These are phyloP conservation scores for Aspergillus udagawae DNA, from an alignment of 2,329 filamentous ascomycete species.

Conservation along the genomic window DNA sequence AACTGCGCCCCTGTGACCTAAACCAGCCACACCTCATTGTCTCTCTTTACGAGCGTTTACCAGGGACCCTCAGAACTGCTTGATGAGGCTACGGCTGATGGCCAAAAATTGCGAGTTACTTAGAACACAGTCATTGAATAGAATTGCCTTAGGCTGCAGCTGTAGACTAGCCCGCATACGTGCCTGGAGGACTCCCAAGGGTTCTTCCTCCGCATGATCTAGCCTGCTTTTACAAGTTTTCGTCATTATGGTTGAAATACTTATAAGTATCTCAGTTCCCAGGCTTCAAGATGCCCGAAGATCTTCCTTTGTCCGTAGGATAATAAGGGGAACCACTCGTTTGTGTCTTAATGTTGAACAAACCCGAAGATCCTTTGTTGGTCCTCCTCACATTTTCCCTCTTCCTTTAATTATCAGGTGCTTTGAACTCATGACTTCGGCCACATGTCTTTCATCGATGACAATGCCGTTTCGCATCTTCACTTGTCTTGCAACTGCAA, in stretches of 20 bases:
- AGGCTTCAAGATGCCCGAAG: not conserved
- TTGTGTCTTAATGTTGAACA: not conserved
- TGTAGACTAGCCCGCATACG: not conserved
- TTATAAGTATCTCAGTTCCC: not conserved
- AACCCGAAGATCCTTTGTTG: not conserved
- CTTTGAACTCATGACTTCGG: conserved; percentile 22
- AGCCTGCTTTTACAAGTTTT: not conserved
- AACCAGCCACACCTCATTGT: conserved; percentile 9
- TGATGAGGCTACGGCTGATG: not conserved
- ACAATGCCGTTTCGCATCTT: conserved; percentile 6
- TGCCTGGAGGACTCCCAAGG: not conserved
- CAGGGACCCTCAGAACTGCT: not conserved
- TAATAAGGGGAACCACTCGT: not conserved
- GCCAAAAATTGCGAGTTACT: not conserved
- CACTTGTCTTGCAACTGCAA: conserved; percentile 1
- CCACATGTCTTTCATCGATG: conserved; percentile 20
- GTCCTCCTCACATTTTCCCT: not conserved
- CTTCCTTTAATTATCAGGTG: conserved; percentile 21
- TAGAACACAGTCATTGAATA: not conserved
- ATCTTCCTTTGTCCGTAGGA: not conserved
- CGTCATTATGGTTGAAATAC: not conserved
- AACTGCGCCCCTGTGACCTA: conserved; percentile 20
- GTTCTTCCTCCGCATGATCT: not conserved
- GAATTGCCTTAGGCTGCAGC: not conserved
- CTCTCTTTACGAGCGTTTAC: not conserved